Conservation (phyloP, 1,139 yeast species). For the Yamadazyma triangularis region DNA sequence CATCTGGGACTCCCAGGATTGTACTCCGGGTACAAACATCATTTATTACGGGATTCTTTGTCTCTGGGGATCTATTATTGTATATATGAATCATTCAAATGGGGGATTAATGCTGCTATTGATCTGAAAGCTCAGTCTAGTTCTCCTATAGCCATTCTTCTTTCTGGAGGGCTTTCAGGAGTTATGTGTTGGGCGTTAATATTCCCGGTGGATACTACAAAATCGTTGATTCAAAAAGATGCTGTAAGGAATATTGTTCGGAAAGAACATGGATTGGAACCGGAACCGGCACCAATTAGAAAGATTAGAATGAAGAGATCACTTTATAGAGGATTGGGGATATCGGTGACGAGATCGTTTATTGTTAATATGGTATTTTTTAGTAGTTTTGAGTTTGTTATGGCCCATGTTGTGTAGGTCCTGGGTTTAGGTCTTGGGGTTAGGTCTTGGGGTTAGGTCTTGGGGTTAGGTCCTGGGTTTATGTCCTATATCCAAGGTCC, state of each 20-base stretch:
- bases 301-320: slow-evolving; percentile 36
- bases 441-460: not conserved
- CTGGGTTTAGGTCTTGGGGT: no score
- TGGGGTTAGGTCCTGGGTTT: not conserved
- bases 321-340: slow-evolving; percentile 74
- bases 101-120: slow-evolving; percentile 33
- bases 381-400: slow-evolving; percentile 62
- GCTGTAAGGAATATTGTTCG: slow-evolving; percentile 63
- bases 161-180: slow-evolving; percentile 83
- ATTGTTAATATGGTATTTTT: slow-evolving; percentile 74
- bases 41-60: slow-evolving; percentile 60
- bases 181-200: slow-evolving; percentile 67
- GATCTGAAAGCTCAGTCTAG: slow-evolving; percentile 24
- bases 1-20: slow-evolving; percentile 60
- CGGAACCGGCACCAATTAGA: slow-evolving; percentile 27
- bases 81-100: slow-evolving; percentile 67
- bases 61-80: slow-evolving; percentile 75
- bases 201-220: slow-evolving; percentile 78
- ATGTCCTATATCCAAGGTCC: not conserved
- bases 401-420: slow-evolving; percentile 43
- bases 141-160: slow-evolving; percentile 32
- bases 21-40: slow-evolving; percentile 71
- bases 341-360: slow-evolving; percentile 66
- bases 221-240: slow-evolving; percentile 71
- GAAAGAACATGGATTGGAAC: slow-evolving; percentile 38